Evolutionary conservation across 352 stramenopile genomes (phyloP).

Genomic region (Phytophthora brassicae): DNA sequence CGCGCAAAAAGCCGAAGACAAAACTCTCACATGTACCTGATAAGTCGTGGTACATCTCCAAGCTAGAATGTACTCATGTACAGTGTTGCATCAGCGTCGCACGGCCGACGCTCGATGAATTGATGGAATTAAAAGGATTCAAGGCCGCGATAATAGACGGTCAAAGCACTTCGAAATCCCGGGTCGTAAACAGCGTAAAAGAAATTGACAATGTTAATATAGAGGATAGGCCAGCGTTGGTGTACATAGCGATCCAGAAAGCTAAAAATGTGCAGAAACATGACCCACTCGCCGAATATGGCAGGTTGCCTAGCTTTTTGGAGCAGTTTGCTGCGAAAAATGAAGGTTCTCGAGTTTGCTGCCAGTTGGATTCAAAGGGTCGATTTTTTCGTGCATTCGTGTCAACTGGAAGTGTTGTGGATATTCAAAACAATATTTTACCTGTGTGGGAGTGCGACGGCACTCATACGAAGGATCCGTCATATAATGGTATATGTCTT

Average conservation of each 20-base stretch:
- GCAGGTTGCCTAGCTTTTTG: neutral
- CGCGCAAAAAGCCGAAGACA: neutral
- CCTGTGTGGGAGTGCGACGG: slow-evolving; percentile 15
- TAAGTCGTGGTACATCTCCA: slow-evolving; percentile 5
- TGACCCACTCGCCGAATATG: slow-evolving; percentile 4
- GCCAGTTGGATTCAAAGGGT: neutral
- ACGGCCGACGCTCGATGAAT: neutral
- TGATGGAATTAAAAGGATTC: slow-evolving; percentile 1
- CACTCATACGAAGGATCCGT: slow-evolving; percentile 9
- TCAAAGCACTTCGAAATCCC: neutral
- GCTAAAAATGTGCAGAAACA: neutral
- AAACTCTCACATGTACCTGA: slow-evolving; percentile 1
- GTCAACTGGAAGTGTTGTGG: neutral
- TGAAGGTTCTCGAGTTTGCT: neutral
- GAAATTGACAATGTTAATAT: neutral
- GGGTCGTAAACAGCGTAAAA: slow-evolving; percentile 2
- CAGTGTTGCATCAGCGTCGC: slow-evolving; percentile 5
- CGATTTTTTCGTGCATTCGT: slow-evolving; percentile 9
- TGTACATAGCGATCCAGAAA: neutral
- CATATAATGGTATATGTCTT: slow-evolving; percentile 10
- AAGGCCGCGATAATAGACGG: neutral
- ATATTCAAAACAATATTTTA: neutral
- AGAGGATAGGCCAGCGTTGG: neutral
- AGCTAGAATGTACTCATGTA: neutral
- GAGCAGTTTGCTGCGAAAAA: slow-evolving; percentile 4